These are phyloP conservation scores for Paecilomyces sp. DNA, from an alignment of 2,329 filamentous ascomycete species.

Conservation along the genomic window DNA sequence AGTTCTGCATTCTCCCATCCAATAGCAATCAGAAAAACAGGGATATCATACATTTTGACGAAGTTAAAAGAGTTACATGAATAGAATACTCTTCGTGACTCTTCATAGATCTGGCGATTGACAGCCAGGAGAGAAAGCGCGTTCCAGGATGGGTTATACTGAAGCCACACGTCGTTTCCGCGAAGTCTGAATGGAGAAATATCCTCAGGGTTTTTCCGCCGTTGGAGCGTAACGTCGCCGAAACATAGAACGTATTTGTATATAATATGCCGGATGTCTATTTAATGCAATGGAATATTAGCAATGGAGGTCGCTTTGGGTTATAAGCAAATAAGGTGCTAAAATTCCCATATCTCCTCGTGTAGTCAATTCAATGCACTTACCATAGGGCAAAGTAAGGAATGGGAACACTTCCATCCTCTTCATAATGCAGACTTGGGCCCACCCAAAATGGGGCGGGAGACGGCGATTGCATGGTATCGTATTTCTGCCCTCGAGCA, in stretches of 20 bases:
- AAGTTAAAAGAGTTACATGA: constrained; percentile 1
- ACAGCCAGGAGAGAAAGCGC: constrained; percentile 1
- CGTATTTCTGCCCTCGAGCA: too few species aligned
- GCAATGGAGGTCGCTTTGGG: background rate
- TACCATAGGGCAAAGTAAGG: background rate
- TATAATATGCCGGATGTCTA: background rate
- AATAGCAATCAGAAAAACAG: background rate
- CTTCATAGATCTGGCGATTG: constrained; percentile 3
- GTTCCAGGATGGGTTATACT: constrained; percentile 1
- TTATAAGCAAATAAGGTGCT: background rate
- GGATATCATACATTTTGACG: background rate
- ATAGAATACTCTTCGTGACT: constrained; percentile 4
- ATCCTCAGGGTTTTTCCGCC: background rate
- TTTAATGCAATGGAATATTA: background rate
- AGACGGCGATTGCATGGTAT: too few species aligned
- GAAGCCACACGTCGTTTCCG: background rate
- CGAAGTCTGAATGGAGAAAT: background rate
- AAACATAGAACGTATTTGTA: background rate
- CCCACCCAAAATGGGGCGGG: too few species aligned
- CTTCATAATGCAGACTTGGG: background rate
- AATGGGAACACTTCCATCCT: background rate
- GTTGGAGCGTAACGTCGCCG: background rate
- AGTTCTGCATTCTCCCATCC: background rate
- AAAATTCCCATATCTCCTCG: background rate
- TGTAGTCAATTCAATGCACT: background rate